These are phyloP conservation scores for Mortierella sp. DNA, from an alignment of 371 early-diverging fungal species.

Conservation along the genomic window DNA sequence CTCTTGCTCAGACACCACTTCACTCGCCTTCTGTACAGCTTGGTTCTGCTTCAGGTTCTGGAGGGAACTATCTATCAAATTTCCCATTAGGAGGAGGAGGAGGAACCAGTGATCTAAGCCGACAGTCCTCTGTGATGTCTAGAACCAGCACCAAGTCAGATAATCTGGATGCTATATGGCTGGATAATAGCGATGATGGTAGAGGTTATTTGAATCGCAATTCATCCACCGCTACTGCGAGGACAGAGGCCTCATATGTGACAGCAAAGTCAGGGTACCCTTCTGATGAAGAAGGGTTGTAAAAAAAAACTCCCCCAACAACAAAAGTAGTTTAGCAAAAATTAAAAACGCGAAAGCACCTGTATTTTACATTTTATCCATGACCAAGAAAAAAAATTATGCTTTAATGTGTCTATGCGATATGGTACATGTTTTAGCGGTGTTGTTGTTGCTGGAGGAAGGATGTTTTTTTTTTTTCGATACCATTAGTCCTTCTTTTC, in stretches of 20 bases:
- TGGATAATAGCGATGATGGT: background rate
- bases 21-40: constrained; percentile 28
- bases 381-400: background rate
- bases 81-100: background rate
- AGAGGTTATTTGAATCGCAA: constrained; percentile 31
- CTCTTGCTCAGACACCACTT: constrained; percentile 32
- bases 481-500: constrained; percentile 44
- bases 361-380: background rate
- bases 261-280: constrained; percentile 42
- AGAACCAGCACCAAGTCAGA: constrained; percentile 8
- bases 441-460: no score
- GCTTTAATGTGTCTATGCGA: background rate
- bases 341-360: background rate
- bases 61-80: background rate
- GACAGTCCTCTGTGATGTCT: constrained; percentile 29
- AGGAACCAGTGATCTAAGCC: constrained; percentile 19
- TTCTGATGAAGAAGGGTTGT: constrained; percentile 34
- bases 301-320: background rate
- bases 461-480: no score
- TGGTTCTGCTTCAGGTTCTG: constrained; percentile 4
- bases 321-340: background rate
- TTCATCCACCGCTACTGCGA: constrained; percentile 33
- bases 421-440: background rate
- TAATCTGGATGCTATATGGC: constrained; percentile 21
- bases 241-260: constrained; percentile 41